Evolutionary conservation across 108 stramenopile species (phyloP), one percentile per base, ranked within the genome.

Genomic region (Skeletonema tropicum): DNA sequence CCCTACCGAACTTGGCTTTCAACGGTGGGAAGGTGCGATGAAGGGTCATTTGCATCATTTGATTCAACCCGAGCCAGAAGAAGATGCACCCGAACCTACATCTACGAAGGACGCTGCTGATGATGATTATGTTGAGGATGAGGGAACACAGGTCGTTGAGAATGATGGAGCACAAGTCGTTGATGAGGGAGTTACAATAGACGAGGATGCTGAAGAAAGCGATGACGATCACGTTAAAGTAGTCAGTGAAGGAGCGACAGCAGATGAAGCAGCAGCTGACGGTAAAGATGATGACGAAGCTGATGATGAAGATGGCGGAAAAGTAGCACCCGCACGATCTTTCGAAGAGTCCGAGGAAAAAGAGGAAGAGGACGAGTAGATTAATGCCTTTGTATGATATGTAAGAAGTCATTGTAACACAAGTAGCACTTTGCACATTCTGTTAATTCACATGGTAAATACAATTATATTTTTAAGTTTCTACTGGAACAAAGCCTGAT

Each of bases 1-100:
- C 82, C 93, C 93, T 2, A 83, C 91, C 0, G 58, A 73, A n/a
- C 57, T 60, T 26, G 93, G 93, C n/a, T 94, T 80, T 66, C 55
- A 64, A 14, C 26, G 35, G 3, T 94, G 93, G 93, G 89, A 91
- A 71, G 73, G 32, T 8, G 46, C 33, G 14, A 65, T 82, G 15
- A 49, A 38, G 17, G 29, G 31, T 23, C 64, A 35, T 10, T 73
- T 82, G 70, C 25, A 64, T 6, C 60, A 72, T 39, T 45, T 77
- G 57, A 35, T 82, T 23, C 23, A 23, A 9, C 52, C 52, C 7
- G 52, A 55, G 52, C 8, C 52, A 25, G 52, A 55, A 5, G 26
- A 29, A n/a, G n/a, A n/a, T n/a, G 15, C 13, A 42, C 14, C 41
- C 14, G 41, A 13, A 52, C 29, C 14, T 29, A 60, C 8, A 21